phyloP scores from a whole-genome alignment of 805 yeast genomes.

The Scheffersomyces lignosus region DNA sequence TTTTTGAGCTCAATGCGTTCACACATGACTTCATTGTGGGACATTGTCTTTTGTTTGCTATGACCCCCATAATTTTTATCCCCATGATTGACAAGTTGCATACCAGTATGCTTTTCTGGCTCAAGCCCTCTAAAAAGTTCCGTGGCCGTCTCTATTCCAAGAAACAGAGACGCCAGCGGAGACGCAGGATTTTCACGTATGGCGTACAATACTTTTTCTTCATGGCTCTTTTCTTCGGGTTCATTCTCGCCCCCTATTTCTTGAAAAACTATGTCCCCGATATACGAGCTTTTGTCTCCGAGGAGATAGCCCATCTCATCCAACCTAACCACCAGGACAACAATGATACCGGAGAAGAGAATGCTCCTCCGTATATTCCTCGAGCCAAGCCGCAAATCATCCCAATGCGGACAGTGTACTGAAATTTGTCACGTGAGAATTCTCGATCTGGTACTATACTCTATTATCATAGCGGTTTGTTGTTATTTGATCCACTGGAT shows the following conservation, averaged over 20 bases:
- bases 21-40: slow-evolving; percentile 50
- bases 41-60: slow-evolving; percentile 38
- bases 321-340: slow-evolving; percentile 64
- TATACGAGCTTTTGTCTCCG: slow-evolving; percentile 9
- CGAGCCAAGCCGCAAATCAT: slow-evolving; percentile 28
- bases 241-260: slow-evolving; percentile 51
- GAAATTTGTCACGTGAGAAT: background rate
- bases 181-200: slow-evolving; percentile 40
- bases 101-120: slow-evolving; percentile 51
- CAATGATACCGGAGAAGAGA: slow-evolving; percentile 65
- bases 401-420: slow-evolving; percentile 13
- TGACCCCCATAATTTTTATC: slow-evolving; percentile 42
- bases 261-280: slow-evolving; percentile 15
- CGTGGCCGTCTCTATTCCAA: slow-evolving; percentile 39
- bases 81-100: slow-evolving; percentile 53
- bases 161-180: slow-evolving; percentile 33
- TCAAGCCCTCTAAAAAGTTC: slow-evolving; percentile 37
- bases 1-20: slow-evolving; percentile 45
- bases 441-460: too few species aligned
- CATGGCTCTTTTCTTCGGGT: slow-evolving; percentile 36
- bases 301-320: slow-evolving; percentile 27
- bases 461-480: too few species aligned
- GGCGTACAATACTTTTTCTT: slow-evolving; percentile 45
- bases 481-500: too few species aligned
- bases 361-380: slow-evolving; percentile 48